These are phyloP conservation scores for Diplodia corticola DNA, from an alignment of 2,329 filamentous ascomycete species.

Conservation along the genomic window DNA sequence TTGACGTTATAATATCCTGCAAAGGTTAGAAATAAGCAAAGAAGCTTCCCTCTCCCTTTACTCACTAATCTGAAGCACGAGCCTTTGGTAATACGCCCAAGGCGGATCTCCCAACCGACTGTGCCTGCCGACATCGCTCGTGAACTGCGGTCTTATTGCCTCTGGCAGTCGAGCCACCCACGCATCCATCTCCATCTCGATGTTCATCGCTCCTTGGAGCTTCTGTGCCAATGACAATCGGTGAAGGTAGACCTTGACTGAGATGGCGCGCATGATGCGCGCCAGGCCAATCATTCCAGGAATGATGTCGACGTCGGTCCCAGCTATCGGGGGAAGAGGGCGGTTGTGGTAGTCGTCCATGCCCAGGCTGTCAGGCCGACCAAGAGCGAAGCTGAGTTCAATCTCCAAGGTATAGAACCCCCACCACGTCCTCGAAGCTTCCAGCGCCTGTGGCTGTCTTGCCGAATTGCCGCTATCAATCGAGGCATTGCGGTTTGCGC, in stretches of 20 bases:
- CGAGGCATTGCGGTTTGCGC: slow-evolving; percentile 47
- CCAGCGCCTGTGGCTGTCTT: slow-evolving; percentile 8
- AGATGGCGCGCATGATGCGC: slow-evolving; percentile 43
- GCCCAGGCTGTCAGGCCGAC: slow-evolving; percentile 51
- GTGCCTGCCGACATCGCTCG: slow-evolving; percentile 29
- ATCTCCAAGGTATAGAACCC: slow-evolving; percentile 27
- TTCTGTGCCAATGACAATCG: slow-evolving; percentile 39
- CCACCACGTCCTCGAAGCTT: slow-evolving; percentile 27
- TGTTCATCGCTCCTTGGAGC: slow-evolving; percentile 37
- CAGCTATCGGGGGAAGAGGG: slow-evolving; percentile 31
- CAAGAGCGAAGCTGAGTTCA: slow-evolving; percentile 49
- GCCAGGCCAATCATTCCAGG: slow-evolving; percentile 45
- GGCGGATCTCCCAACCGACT: slow-evolving; percentile 37
- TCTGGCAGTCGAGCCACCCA: slow-evolving; percentile 40
- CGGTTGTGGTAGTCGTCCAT: slow-evolving; percentile 53
- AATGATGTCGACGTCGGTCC: slow-evolving; percentile 43
- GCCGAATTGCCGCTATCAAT: neutral
- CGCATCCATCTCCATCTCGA: slow-evolving; percentile 40
- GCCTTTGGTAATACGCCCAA: slow-evolving; percentile 41
- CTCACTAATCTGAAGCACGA: slow-evolving; percentile 43
- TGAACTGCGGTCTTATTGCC: slow-evolving; percentile 35
- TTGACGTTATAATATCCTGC: slow-evolving; percentile 43
- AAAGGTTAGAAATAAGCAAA: neutral
- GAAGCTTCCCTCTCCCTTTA: neutral
- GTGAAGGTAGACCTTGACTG: slow-evolving; percentile 44